Conservation (phyloP, 179 eudicot species). For the Silene coronaria region DNA sequence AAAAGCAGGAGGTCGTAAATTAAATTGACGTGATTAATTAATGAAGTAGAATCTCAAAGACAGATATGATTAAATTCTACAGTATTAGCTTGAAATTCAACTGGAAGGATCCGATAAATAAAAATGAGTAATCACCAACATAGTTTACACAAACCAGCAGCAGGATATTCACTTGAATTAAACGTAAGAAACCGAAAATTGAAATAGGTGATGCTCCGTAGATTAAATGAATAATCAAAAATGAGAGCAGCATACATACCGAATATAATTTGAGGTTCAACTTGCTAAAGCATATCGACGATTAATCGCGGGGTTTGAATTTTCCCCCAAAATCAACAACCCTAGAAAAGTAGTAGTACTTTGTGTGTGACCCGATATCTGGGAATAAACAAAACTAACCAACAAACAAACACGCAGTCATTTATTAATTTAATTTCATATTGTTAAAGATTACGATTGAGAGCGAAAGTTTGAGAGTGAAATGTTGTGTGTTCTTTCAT, state of each 20-base stretch:
- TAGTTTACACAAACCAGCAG: too few species aligned
- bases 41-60: too few species aligned
- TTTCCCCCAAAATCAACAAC: constrained; percentile 13
- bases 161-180: too few species aligned
- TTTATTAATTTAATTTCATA: too few species aligned
- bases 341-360: constrained; percentile 19
- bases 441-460: too few species aligned
- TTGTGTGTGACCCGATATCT: constrained; percentile 8
- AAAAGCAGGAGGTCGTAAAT: too few species aligned
- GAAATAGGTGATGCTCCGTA: too few species aligned
- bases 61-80: too few species aligned
- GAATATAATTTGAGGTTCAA: constrained; percentile 8
- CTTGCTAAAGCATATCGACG: neutral
- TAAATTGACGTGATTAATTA: too few species aligned
- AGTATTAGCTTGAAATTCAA: too few species aligned
- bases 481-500: neutral
- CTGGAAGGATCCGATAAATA: neutral
- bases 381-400: neutral
- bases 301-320: neutral
- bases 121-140: too few species aligned
- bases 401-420: neutral
- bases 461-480: neutral
- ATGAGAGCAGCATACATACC: constrained; percentile 8
- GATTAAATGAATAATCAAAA: neutral
- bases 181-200: too few species aligned